phyloP scores from a whole-genome alignment of 345 rosid species.

The Acer negundo region DNA sequence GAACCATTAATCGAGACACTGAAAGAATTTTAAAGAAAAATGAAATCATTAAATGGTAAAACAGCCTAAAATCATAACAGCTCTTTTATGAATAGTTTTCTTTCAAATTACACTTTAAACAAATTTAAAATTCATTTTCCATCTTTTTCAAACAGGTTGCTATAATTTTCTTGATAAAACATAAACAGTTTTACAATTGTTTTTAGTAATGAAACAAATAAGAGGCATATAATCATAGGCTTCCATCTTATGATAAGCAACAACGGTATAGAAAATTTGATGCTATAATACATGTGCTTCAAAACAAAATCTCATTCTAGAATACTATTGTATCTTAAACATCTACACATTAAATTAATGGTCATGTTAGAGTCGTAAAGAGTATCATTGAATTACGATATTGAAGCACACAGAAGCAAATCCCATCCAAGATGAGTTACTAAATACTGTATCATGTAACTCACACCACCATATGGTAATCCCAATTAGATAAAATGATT shows the following conservation, averaged over 20 bases:
- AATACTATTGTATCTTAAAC: not conserved
- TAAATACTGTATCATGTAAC: not conserved
- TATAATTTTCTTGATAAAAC: not conserved
- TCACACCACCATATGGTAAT: not conserved
- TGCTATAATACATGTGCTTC: slow-evolving; percentile 2
- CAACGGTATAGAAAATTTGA: slow-evolving; percentile 1
- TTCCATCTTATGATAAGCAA: slow-evolving; percentile 8
- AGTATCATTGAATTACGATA: not conserved
- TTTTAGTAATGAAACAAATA: not conserved
- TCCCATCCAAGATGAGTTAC: not conserved
- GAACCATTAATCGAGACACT: slow-evolving; percentile 80
- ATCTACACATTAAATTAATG: not conserved
- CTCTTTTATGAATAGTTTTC: not conserved
- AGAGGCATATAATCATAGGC: not conserved
- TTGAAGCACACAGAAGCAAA: not conserved
- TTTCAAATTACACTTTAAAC: not conserved
- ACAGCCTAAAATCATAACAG: slow-evolving; percentile 2
- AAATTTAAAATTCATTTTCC: not conserved
- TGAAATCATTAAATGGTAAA: slow-evolving; percentile 12
- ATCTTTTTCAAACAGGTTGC: slow-evolving; percentile 1
- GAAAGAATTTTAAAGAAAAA: slow-evolving; percentile 29
- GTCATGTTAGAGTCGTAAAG: not conserved
- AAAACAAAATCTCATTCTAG: slow-evolving; percentile 3
- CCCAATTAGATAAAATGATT: not conserved
- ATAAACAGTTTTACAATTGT: not conserved